Conservation (phyloP, 352 stramenopile genomes). For the Phytophthora brassicae region DNA sequence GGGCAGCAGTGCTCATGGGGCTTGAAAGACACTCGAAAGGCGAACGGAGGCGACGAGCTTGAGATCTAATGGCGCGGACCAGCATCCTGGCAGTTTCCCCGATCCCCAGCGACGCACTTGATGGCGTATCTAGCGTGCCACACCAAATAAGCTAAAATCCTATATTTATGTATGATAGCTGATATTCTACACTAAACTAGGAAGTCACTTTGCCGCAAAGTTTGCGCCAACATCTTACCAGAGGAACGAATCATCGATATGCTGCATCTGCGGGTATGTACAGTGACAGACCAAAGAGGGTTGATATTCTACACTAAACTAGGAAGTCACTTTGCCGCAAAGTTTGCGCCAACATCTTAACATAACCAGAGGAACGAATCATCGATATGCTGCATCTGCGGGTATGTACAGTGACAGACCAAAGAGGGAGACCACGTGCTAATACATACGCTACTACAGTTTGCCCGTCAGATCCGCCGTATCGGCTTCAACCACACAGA, state of each 20-base stretch:
- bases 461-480: constrained; percentile 33
- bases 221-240: no score
- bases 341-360: no score
- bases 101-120: constrained; percentile 5
- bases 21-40: constrained; percentile 22
- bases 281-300: no score
- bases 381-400: constrained; percentile 26
- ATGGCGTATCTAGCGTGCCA: not conserved
- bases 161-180: not conserved
- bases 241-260: constrained; percentile 14
- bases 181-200: not conserved
- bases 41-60: constrained; percentile 22
- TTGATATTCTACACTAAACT: not conserved
- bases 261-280: constrained; percentile 23
- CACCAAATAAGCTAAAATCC: not conserved
- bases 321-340: no score
- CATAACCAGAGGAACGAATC: constrained; percentile 2
- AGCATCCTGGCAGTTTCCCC: constrained; percentile 26
- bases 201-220: no score
- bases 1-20: constrained; percentile 44
- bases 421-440: not conserved
- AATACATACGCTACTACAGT: constrained; percentile 12
- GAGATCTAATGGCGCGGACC: constrained; percentile 30
- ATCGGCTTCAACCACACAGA: constrained; percentile 39
- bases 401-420: constrained; percentile 1